Evolutionary conservation across 1,139 yeast species (phyloP).

Genomic region (Sugiyamaella paludigena): DNA sequence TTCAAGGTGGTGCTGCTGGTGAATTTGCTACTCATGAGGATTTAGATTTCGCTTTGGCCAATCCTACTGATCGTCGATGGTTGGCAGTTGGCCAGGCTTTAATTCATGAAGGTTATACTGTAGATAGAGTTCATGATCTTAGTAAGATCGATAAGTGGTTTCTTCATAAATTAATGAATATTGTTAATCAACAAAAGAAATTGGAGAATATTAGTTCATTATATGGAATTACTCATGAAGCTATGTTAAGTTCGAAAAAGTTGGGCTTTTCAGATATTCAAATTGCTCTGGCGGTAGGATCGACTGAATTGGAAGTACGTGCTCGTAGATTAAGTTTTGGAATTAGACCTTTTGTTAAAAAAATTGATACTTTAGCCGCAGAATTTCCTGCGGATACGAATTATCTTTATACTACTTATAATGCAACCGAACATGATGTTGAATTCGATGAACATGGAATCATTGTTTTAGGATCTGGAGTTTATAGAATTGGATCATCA

Average conservation of each 20-base stretch:
- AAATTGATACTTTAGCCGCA: conserved; percentile 96
- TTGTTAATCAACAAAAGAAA: conserved; percentile 82
- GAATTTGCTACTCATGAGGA: conserved; percentile 54
- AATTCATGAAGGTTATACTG: conserved; percentile 82
- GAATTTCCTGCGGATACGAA: conserved; percentile 98
- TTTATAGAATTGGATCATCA: conserved; percentile 96
- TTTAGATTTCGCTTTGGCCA: conserved; percentile 73
- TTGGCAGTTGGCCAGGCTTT: conserved; percentile 97
- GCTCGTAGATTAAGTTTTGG: conserved; percentile 71
- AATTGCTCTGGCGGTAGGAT: conserved; percentile 70
- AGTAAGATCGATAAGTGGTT: conserved; percentile 96
- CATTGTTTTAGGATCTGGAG: conserved; percentile 96
- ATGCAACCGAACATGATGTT: conserved; percentile 83
- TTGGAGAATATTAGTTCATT: conserved; percentile 63
- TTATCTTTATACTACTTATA: conserved; percentile 93
- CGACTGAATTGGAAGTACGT: conserved; percentile 77
- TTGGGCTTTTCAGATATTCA: conserved; percentile 95
- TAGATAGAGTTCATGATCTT: conserved; percentile 85
- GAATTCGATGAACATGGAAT: conserved; percentile 86
- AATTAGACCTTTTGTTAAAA: conserved; percentile 89
- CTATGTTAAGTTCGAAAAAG: conserved; percentile 79
- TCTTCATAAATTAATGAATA: conserved; percentile 84
- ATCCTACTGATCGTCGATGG: conserved; percentile 98
- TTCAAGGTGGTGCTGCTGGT: conserved; percentile 65
- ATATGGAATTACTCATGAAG: conserved; percentile 59